Evolutionary conservation across 768 basidiomycete species (phyloP).

Genomic region (Vishniacozyma victoriae): DNA sequence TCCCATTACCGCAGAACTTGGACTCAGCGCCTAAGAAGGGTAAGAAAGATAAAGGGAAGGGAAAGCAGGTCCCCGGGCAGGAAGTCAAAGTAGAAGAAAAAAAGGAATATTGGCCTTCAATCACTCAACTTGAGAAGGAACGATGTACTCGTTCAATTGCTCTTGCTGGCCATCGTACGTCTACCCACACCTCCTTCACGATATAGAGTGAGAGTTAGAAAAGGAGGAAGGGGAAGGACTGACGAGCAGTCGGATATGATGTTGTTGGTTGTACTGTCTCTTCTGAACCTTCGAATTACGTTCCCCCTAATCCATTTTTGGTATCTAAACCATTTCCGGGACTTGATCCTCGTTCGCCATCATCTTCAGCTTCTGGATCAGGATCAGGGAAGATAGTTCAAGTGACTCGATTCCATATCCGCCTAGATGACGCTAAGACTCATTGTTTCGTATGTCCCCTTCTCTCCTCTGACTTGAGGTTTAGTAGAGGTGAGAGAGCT

Average conservation of each 20-base stretch:
- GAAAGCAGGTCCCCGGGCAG: too few species aligned
- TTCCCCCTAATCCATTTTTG: conserved; percentile 27
- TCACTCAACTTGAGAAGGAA: too few species aligned
- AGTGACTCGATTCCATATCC: conserved; percentile 37
- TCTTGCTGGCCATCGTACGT: too few species aligned
- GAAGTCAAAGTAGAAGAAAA: too few species aligned
- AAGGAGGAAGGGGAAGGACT: too few species aligned
- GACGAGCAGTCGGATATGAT: conserved; percentile 30
- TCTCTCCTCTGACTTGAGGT: background rate
- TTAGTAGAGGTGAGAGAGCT: background rate
- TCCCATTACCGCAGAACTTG: conserved; percentile 16
- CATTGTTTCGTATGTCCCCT: conserved; percentile 38
- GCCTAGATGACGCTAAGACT: conserved; percentile 36
- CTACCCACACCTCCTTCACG: too few species aligned
- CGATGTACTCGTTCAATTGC: too few species aligned
- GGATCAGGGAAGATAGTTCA: conserved; percentile 27
- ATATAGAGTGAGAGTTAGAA: too few species aligned
- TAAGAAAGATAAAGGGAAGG: conserved; percentile 22
- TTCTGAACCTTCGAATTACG: conserved; percentile 20
- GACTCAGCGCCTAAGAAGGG: background rate
- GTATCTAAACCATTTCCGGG: conserved; percentile 25
- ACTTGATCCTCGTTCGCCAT: conserved; percentile 29
- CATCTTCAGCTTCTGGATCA: conserved; percentile 1
- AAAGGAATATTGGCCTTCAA: too few species aligned
- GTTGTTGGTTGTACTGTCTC: conserved; percentile 35